Evolutionary conservation across 2,329 filamentous ascomycete genomes (phyloP).

Genomic region (Venturia oleaginea): DNA sequence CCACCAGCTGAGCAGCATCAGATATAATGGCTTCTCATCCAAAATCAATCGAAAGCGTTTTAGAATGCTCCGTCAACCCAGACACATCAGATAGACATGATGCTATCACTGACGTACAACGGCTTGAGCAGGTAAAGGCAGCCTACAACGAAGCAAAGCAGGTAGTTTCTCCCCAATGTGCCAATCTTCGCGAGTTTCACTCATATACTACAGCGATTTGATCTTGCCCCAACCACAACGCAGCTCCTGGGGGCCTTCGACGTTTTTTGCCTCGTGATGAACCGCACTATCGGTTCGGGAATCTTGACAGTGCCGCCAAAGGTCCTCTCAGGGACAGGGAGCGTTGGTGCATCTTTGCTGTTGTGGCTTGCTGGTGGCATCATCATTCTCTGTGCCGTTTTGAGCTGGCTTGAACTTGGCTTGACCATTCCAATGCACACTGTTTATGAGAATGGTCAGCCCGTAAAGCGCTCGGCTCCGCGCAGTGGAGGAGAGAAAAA

Average conservation of each 20-base stretch:
- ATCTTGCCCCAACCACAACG: background rate
- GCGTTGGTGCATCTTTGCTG: conserved; percentile 26
- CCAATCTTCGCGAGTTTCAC: too few relatives aligned
- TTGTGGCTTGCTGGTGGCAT: conserved; percentile 26
- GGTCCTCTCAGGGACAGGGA: conserved; percentile 20
- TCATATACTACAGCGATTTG: background rate
- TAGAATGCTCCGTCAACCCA: background rate
- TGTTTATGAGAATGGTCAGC: background rate
- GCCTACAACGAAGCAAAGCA: background rate
- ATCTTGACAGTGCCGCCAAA: conserved; percentile 21
- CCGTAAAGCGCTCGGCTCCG: conserved; percentile 23
- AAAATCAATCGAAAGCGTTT: background rate
- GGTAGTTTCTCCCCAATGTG: background rate
- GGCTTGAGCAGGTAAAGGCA: background rate
- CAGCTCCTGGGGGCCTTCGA: background rate
- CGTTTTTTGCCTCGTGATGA: conserved; percentile 4
- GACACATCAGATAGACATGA: background rate
- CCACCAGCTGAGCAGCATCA: background rate
- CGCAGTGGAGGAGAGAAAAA: conserved; percentile 21
- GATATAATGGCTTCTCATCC: background rate
- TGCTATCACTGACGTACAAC: background rate
- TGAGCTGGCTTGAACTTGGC: conserved; percentile 1
- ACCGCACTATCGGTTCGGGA: conserved; percentile 15
- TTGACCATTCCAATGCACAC: conserved; percentile 3
- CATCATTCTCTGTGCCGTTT: background rate